Base-by-base conservation (phyloP, 1,284 basidiomycete genomes). In the Fomitopsis schrenkii region DNA sequence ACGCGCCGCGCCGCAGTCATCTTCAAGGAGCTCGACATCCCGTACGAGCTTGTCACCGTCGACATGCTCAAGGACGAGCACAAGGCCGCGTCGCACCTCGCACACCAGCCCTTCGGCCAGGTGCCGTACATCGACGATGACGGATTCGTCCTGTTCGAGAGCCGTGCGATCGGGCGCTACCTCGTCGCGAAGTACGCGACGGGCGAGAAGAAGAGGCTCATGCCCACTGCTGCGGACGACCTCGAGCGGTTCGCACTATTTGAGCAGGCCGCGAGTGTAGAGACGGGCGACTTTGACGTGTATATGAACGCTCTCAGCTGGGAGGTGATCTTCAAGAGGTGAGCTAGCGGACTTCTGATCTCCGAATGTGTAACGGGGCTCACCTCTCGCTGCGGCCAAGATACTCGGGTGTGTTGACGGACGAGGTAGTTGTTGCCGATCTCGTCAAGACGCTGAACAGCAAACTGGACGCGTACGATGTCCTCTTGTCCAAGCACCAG, bases 31-130 rank as follows among this genome's bases (percentile, higher is more conserved):
- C 80, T 83, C 69, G 66, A 76, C 2, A 72, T 87, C 19, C 77
- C 80, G 0, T 85, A 80, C 69, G 79, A 85, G 66, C 62, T 85
- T 54, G 65, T 81, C 30, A 0, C 48, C 10, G 62, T 87, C 64
- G 74, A 86, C 68, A 56, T 83, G 17, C 0, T 54, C 46, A 78
- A 76, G 50, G 72, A 73, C 19, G 80, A 81, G 65, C 81, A 87
- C 60, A 86, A 85, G 70, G n/a, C 69, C 0, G 66, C 79, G 0
- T 76, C 70, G 22, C 82, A 72, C 74, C n/a, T 79, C 35, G 70
- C 68, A 30, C 70, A 76, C 28, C 86, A 90, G 64, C 88, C 88
- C 0, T 90, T 90, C 66, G 86, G 86, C n/a, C 84, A 86, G 70
- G 72, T 90, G 63, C 88, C 87, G 1, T 86, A 81, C 72, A 77